Base-by-base conservation (phyloP, 805 yeast genomes). In the Lipomyces anomalus region DNA sequence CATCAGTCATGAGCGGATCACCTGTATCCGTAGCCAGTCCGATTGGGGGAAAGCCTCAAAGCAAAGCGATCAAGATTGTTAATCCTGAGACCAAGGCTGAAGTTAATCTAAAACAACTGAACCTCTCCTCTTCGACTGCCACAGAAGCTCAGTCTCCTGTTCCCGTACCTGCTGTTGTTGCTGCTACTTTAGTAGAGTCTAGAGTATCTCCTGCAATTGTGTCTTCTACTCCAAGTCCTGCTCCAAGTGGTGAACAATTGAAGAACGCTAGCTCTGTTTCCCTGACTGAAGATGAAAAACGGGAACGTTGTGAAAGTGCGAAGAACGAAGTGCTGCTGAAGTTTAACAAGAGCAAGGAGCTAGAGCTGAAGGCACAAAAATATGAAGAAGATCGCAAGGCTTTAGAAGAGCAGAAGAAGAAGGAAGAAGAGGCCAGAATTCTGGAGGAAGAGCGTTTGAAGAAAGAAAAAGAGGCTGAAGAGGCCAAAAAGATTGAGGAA, bases 1-100 rank as follows among this genome's bases (percentile, higher is more conserved):
- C 43, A 4, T 42, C 54, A 13, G 30, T 29, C n/a, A 9, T 20
- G 9, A 22, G 47, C 29, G 30, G 38, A 11, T 32, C 46, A 13
- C 38, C 46, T n/a, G 38, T 30, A 35, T 38, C 47, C 7, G 30
- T 44, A 4, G 40, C 38, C 26, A 6, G 46, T 7, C 28, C 18
- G n/a, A 20, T 7, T 32, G 11, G 36, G 5, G n/a, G 22, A 28
- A 38, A 39, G 47, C 32, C 47, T 9, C 36, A 34, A 22, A 51
- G 55, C 44, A 43, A 42, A 21, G 57, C 57, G 13, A 48, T 53
- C 49, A 52, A 48, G 43, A 56, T 55, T 37, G 42, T 55, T 23
- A 48, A 55, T 26, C 58, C 57, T 6, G 44, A 40, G 16, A 54
- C 58, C 11, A 26, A 44, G 18, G 42, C 44, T 22, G 57, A 50